Evolutionary conservation across 345 rosid genomes (phyloP).

Genomic region (Populus alba): DNA sequence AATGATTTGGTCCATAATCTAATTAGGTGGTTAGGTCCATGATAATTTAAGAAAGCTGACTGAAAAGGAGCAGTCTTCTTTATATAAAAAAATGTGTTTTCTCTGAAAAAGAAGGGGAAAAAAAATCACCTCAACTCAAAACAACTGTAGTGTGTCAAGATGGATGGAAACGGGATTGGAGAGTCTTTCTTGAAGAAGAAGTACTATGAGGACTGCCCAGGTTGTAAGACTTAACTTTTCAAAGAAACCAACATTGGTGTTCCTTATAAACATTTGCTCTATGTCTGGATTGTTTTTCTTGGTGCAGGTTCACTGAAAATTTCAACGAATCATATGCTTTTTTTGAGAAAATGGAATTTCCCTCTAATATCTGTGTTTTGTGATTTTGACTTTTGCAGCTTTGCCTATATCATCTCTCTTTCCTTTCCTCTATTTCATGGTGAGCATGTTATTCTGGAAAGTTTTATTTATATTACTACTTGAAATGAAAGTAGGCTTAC

Average conservation of each 20-base stretch:
- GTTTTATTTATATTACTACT: neutral
- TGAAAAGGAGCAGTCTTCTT: no score
- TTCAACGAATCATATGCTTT: neutral
- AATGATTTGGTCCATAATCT: no score
- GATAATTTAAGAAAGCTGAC: no score
- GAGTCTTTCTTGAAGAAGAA: slow-evolving; percentile 7
- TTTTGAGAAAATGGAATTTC: neutral
- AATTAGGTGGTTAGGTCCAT: no score
- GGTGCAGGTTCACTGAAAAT: slow-evolving; percentile 20
- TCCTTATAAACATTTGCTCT: slow-evolving; percentile 25
- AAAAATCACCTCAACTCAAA: no score
- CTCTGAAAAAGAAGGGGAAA: no score
- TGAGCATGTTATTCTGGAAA: slow-evolving; percentile 21
- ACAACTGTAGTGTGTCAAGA: neutral
- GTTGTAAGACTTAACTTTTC: slow-evolving; percentile 23
- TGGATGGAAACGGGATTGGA: neutral
- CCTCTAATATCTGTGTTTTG: neutral
- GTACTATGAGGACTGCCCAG: slow-evolving; percentile 27
- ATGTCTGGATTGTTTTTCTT: slow-evolving; percentile 28
- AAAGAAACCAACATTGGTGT: slow-evolving; percentile 20
- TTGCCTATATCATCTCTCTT: slow-evolving; percentile 71
- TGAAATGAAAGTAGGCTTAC: neutral
- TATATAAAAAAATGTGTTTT: no score
- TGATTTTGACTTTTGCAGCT: slow-evolving; percentile 45
- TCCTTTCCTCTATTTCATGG: slow-evolving; percentile 84